phyloP scores from a whole-genome alignment of 441 rosid genomes.

The Pelargonium australe region DNA sequence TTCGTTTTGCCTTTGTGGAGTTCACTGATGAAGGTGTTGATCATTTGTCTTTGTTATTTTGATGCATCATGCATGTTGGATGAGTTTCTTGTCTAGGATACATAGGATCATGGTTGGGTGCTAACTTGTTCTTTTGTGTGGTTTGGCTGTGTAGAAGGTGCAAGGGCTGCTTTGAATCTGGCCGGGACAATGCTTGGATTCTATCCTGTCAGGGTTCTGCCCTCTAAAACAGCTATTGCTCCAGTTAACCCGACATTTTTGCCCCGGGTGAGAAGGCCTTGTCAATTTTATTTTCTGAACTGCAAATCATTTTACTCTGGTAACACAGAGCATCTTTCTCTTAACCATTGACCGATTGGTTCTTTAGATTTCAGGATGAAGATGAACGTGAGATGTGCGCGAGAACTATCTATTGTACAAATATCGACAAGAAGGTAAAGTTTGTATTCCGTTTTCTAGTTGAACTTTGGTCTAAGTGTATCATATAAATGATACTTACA shows the following conservation, averaged over 20 bases:
- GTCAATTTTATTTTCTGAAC: constrained; percentile 10
- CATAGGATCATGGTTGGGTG: neutral
- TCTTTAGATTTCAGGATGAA: constrained; percentile 43
- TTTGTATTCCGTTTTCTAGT: neutral
- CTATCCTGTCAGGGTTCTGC: constrained; percentile 80
- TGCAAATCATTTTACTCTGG: constrained; percentile 12
- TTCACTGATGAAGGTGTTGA: constrained; percentile 77
- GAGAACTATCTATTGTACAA: constrained; percentile 24
- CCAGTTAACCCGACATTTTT: constrained; percentile 89
- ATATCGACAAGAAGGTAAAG: constrained; percentile 17
- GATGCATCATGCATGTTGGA: neutral
- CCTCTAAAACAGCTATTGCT: constrained; percentile 93
- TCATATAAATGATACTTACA: no score
- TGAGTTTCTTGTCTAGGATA: neutral
- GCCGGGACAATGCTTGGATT: constrained; percentile 84
- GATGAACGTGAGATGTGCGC: constrained; percentile 55
- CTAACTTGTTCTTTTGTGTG: constrained; percentile 12
- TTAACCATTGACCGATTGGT: constrained; percentile 17
- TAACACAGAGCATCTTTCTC: constrained; percentile 1
- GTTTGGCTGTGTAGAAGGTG: constrained; percentile 47
- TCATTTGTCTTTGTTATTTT: neutral
- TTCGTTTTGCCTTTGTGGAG: constrained; percentile 92
- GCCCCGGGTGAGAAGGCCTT: constrained; percentile 63
- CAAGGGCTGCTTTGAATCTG: constrained; percentile 54
- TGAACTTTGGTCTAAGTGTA: no score